Evolutionary conservation across 2,329 filamentous ascomycete species (phyloP).

Genomic region (Diaporthe batatas): DNA sequence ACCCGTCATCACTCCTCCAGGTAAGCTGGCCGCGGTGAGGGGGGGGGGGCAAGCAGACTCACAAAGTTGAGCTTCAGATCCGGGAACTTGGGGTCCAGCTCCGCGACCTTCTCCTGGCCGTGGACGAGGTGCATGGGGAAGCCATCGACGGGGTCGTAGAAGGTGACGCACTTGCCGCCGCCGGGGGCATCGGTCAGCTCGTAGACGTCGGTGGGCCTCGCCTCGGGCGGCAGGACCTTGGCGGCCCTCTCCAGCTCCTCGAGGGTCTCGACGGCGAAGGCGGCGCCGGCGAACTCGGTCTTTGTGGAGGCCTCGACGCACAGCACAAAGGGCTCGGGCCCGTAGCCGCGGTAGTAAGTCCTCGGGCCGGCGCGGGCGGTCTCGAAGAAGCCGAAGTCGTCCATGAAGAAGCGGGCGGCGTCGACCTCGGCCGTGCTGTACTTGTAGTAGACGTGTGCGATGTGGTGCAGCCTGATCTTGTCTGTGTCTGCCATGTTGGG

Average conservation of each 20-base stretch:
- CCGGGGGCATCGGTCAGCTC: constrained; percentile 65
- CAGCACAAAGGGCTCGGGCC: constrained; percentile 70
- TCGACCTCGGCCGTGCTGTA: constrained; percentile 63
- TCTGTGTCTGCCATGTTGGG: constrained; percentile 45
- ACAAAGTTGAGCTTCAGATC: constrained; percentile 60
- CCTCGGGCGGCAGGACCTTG: constrained; percentile 61
- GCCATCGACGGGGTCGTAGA: constrained; percentile 66
- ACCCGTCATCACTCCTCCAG: neutral
- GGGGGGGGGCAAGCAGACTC: constrained; percentile 11
- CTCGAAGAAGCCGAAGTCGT: constrained; percentile 63
- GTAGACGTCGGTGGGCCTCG: constrained; percentile 61
- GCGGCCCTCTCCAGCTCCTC: constrained; percentile 67
- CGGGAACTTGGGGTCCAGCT: constrained; percentile 54
- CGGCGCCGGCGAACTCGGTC: constrained; percentile 68
- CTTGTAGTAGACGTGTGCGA: constrained; percentile 63
- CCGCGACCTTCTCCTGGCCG: constrained; percentile 61
- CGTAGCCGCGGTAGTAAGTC: constrained; percentile 73
- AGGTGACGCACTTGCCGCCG: constrained; percentile 63
- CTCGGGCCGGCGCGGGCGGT: constrained; percentile 55
- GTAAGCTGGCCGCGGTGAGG: no score
- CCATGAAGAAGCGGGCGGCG: constrained; percentile 57
- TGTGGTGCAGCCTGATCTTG: constrained; percentile 55
- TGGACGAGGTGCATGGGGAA: constrained; percentile 70
- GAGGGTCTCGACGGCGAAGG: constrained; percentile 68
- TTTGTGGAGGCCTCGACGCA: constrained; percentile 63